These are phyloP conservation scores for Microbotryum intermedium DNA, from an alignment of 1,284 basidiomycete genomes.

Conservation along the genomic window DNA sequence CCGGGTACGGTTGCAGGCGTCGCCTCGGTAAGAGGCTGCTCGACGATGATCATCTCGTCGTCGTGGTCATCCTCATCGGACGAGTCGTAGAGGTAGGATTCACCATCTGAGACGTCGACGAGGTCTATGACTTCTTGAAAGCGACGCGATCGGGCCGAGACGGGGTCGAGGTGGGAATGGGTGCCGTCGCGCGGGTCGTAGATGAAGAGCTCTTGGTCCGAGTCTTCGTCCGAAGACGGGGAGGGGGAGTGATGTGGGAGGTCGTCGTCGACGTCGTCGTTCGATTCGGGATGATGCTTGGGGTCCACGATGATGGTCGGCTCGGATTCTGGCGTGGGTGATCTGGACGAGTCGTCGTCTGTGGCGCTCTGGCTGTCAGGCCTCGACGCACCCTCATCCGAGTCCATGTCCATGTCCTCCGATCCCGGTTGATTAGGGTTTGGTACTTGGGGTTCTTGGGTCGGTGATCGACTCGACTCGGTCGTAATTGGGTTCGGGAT, in stretches of 20 bases:
- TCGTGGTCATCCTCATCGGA: background rate
- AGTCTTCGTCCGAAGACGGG: background rate
- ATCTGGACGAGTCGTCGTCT: background rate
- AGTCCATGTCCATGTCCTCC: constrained; percentile 10
- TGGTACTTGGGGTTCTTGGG: no score
- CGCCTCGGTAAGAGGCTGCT: background rate
- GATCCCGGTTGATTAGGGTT: no score
- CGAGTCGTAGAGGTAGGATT: background rate
- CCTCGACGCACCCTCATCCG: background rate
- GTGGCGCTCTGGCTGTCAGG: background rate
- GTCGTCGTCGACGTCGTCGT: background rate
- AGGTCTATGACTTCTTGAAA: background rate
- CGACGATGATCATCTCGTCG: background rate
- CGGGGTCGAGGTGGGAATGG: no score
- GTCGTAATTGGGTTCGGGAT: no score
- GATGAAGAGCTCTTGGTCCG: no score
- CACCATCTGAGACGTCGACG: background rate
- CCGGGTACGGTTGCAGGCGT: background rate
- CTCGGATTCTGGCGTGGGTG: background rate
- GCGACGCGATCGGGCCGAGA: no score
- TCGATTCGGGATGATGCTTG: background rate
- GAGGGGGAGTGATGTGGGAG: background rate
- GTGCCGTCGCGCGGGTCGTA: no score
- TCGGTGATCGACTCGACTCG: no score
- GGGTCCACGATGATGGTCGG: background rate